Evolutionary conservation across 805 yeast genomes (phyloP), one percentile per base, ranked within the genome.

Genomic region (Ascoidea asiatica): DNA sequence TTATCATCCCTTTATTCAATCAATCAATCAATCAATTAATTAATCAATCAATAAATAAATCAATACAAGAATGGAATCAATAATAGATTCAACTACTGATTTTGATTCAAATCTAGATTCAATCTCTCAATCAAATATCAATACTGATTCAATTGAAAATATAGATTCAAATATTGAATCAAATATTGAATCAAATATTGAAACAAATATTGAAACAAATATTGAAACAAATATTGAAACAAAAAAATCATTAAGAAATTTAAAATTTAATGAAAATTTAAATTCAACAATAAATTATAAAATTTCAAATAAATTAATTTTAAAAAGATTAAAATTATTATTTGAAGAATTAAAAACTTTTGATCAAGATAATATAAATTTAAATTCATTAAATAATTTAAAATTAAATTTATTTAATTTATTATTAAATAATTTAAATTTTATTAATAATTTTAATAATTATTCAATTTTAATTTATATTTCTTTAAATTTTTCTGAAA

Each of bases 401-500:
- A 73, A 75, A 44, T 60, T 58, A 21, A 79, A 75, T 40, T 62
- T 87, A 36, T 64, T 74, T 15, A 74, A 73, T 52, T 71, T 69
- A 46, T 84, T 81, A 52, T 62, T 85, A 13, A 48, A 82, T 2
- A 65, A 63, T 35, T 81, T 79, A 54, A 68, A 74, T 42, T n/a
- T n/a, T n/a, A n/a, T n/a, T n/a, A n/a, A n/a, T n/a, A n/a, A n/a
- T n/a, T n/a, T n/a, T n/a, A n/a, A n/a, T n/a, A 86, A 85, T 54
- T 47, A 57, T 3, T 92, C 90, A 4, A 77, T 88, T 5, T 81
- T 78, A 50, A 76, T 89, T 0, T 75, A 67, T 46, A 72, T 72
- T 1, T 78, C 92, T 5, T 81, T 94, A 54, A 79, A 92, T 50
- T 50, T 87, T 5, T 69, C 87, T 5, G 95, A 88, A 56, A 66